These are phyloP conservation scores for Boletus sp. DNA, from an alignment of 768 basidiomycete genomes.

Conservation along the genomic window DNA sequence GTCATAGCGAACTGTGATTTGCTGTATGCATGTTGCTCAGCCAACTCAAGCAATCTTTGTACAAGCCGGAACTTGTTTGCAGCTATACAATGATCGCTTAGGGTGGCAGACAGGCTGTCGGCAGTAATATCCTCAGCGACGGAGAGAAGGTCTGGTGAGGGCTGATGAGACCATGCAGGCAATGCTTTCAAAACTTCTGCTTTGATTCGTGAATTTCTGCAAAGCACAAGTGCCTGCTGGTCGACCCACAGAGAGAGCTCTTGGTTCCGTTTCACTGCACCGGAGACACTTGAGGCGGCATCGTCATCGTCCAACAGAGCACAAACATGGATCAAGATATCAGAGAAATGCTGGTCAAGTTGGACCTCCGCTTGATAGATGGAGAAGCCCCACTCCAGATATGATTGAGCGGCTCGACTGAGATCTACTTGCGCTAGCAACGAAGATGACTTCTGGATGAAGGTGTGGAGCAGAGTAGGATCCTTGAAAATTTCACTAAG, in stretches of 20 bases:
- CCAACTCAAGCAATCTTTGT: constrained; percentile 55
- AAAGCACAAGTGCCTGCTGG: constrained; percentile 43
- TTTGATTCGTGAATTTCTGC: constrained; percentile 36
- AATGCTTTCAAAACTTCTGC: constrained; percentile 54
- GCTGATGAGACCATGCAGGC: constrained; percentile 73
- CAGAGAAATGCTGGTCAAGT: constrained; percentile 55
- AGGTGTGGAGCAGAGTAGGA: constrained; percentile 57
- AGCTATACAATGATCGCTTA: constrained; percentile 58
- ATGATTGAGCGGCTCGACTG: constrained; percentile 64
- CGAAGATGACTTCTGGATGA: constrained; percentile 65
- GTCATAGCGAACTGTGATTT: constrained; percentile 48
- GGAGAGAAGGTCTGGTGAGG: constrained; percentile 45
- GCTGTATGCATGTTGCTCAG: constrained; percentile 38
- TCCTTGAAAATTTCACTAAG: constrained; percentile 56
- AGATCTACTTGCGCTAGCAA: constrained; percentile 71
- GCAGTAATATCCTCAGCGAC: constrained; percentile 46
- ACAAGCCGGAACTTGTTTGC: constrained; percentile 80
- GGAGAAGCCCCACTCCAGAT: constrained; percentile 75
- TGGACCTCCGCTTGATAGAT: constrained; percentile 42
- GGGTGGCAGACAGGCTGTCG: constrained; percentile 48
- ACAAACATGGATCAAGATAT: constrained; percentile 68
- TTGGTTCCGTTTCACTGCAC: constrained; percentile 37
- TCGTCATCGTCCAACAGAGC: constrained; percentile 58
- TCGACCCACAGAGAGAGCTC: constrained; percentile 67
- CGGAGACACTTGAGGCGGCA: constrained; percentile 28